A percentile compares a stretch with the other conserved stretches of the same genome.
phyloP scores from a whole-genome alignment of 805 yeast species.

The Saccharomyces eubayanus region DNA sequence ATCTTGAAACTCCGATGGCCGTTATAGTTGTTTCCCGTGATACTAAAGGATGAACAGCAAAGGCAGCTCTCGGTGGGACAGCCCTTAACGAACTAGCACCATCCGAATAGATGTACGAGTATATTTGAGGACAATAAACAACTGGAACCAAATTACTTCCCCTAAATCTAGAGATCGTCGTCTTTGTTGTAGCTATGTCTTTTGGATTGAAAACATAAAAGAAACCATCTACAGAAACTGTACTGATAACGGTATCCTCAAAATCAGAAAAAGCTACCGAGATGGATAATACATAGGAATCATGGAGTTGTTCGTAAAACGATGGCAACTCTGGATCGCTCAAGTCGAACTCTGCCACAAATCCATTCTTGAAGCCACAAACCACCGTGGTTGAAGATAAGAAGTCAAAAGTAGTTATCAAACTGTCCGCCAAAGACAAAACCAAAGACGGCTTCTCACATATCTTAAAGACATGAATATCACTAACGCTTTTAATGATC shows the following conservation, averaged over 20 bases:
- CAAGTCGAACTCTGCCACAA: constrained; percentile 47
- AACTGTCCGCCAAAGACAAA: constrained; percentile 19
- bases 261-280: constrained; percentile 31
- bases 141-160: constrained; percentile 26
- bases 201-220: constrained; percentile 31
- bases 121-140: constrained; percentile 28
- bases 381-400: constrained; percentile 37
- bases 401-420: constrained; percentile 44
- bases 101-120: constrained; percentile 36
- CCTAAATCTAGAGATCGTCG: constrained; percentile 27
- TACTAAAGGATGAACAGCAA: constrained; percentile 29
- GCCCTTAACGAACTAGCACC: constrained; percentile 34
- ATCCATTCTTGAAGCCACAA: constrained; percentile 54
- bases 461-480: background rate
- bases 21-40: constrained; percentile 36
- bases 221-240: constrained; percentile 39
- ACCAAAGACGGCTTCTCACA: constrained; percentile 21
- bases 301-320: constrained; percentile 33
- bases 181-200: constrained; percentile 27
- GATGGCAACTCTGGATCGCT: constrained; percentile 29
- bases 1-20: constrained; percentile 33
- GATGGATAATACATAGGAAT: constrained; percentile 32
- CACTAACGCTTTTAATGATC: constrained; percentile 16
- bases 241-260: constrained; percentile 28
- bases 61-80: constrained; percentile 32